Evolutionary conservation across 1,284 basidiomycete species (phyloP), one percentile per base, ranked within the genome.

Genomic region (Trichosporon sp.): DNA sequence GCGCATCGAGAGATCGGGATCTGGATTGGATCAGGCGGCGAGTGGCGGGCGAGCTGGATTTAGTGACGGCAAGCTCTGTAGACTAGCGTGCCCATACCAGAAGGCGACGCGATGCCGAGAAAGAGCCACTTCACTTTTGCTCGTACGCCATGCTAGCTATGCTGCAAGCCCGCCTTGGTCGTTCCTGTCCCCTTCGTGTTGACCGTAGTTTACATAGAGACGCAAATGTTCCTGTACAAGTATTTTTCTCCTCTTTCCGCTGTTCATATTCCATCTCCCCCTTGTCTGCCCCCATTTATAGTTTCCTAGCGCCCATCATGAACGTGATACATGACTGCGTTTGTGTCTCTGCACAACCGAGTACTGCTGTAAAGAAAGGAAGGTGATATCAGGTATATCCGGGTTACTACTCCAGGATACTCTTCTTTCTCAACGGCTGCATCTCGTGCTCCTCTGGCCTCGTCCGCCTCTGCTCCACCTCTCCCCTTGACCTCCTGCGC

Each of bases 381-480:
- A 26, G 26, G 26, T 26, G 26, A 26, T 26, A 26, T 26, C 26
- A 26, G 26, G 26, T 26, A 10, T 10, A 38, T 14, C 40, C 12
- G 1, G 40, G 40, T 14, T 4, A n/a, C 48, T 51, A 51, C 48
- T 61, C 56, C 10, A 32, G 6, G 14, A 61, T 35, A 31, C 32
- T 61, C 56, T 16, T 32, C 56, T 61, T 61, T 5, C 56, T 31
- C 31, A 61, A 16, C 11, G 56, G 56, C 61, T 69, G 71, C 69
- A 76, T 66, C 48, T 80, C 79, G n/a, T 67, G 73, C 76, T 80
- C 67, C 73, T 80, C 78, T 16, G 78, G 77, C 56, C 72, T 71
- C 69, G 79, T 78, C 40, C 72, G 69, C 40, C 67, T 67, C 56
- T 74, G 71, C 66, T 71, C 68, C 2, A 76, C 74, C 72, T 80